Evolutionary conservation across 1,284 basidiomycete species (phyloP).

Genomic region (Meripilus lineatus): DNA sequence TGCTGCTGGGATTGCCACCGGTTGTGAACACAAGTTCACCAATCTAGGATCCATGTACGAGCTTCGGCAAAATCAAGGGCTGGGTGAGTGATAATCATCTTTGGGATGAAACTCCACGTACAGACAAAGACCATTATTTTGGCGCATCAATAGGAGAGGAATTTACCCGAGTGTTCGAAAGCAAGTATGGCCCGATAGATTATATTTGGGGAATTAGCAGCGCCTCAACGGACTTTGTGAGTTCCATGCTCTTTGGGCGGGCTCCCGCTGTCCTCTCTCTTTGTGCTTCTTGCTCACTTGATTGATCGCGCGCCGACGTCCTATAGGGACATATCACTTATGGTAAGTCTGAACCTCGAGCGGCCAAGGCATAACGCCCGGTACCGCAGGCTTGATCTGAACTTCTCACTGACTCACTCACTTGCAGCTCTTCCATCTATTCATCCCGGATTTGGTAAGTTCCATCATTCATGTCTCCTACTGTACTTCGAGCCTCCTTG

Average conservation of each 20-base stretch:
- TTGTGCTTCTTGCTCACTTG: background rate
- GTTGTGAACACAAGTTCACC: slow-evolving; percentile 53
- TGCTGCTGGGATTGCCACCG: slow-evolving; percentile 68
- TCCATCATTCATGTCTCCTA: no score
- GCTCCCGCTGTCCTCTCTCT: no score
- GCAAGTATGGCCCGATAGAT: slow-evolving; percentile 21
- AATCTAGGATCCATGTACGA: slow-evolving; percentile 34
- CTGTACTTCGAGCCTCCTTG: background rate
- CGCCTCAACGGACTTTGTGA: slow-evolving; percentile 28
- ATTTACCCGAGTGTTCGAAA: slow-evolving; percentile 21
- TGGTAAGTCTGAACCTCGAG: slow-evolving; percentile 35
- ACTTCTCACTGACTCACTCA: slow-evolving; percentile 10
- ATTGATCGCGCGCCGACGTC: background rate
- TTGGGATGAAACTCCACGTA: background rate
- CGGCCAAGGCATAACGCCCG: slow-evolving; percentile 1
- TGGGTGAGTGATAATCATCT: slow-evolving; percentile 38
- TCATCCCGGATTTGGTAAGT: slow-evolving; percentile 58
- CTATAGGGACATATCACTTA: slow-evolving; percentile 64
- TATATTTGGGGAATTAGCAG: slow-evolving; percentile 18
- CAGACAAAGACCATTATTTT: background rate
- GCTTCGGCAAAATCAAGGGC: slow-evolving; percentile 54
- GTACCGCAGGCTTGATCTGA: slow-evolving; percentile 4
- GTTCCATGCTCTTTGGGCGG: no score
- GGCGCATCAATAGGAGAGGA: slow-evolving; percentile 20
- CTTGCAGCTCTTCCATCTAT: slow-evolving; percentile 1